phyloP scores from a whole-genome alignment of 106 monocot genomes.

The Dendrobium officinale region DNA sequence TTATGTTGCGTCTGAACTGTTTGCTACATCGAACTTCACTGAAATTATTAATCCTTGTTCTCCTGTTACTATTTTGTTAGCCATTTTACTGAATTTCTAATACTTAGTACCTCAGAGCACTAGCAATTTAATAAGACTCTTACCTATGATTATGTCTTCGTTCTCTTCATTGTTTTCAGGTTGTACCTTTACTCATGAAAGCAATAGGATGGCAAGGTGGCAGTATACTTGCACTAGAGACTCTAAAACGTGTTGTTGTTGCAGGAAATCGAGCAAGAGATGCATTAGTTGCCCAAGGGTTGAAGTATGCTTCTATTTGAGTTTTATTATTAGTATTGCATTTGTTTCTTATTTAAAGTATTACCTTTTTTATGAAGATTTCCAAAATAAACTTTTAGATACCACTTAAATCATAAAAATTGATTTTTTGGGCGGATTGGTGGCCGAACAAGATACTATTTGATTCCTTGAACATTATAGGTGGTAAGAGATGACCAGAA shows the following conservation, averaged over 20 bases:
- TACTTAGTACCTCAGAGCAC: background rate
- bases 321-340: background rate
- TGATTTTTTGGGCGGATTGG: background rate
- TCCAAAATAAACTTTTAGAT: background rate
- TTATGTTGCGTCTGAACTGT: background rate
- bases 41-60: background rate
- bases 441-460: background rate
- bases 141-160: background rate
- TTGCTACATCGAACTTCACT: background rate
- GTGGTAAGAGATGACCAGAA: background rate
- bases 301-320: slow-evolving; percentile 56
- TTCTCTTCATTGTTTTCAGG: slow-evolving; percentile 31
- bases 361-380: background rate
- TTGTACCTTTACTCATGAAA: slow-evolving; percentile 99
- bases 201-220: slow-evolving; percentile 99
- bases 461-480: background rate
- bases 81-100: background rate
- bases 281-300: slow-evolving; percentile 97
- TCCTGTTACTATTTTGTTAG: background rate
- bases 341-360: slow-evolving; percentile 1
- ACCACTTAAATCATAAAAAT: background rate
- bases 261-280: slow-evolving; percentile 99
- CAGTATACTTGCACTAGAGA: slow-evolving; percentile 90
- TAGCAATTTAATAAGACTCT: background rate
- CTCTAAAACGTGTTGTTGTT: slow-evolving; percentile 95